A percentile compares a stretch with the other conserved stretches of the same genome.
Conservation (phyloP, 176 grass and related monocot genomes). For the Lolium perenne region DNA sequence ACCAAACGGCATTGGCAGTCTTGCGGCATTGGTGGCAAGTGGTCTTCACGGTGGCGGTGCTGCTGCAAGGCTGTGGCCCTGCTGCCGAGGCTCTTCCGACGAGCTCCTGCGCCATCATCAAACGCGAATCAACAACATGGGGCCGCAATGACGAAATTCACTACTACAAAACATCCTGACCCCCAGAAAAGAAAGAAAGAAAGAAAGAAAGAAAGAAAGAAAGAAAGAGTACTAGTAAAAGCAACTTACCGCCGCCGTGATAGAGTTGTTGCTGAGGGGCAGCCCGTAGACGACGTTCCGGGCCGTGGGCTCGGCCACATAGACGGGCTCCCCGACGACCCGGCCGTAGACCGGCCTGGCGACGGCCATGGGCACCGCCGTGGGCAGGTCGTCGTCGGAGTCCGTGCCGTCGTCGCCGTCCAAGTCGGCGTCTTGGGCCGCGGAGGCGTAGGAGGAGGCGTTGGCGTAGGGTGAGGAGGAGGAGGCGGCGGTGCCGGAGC, state of each 20-base stretch:
- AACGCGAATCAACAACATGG: not conserved
- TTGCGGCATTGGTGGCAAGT: slow-evolving; percentile 90
- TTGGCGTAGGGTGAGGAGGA: not conserved
- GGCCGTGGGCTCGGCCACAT: slow-evolving; percentile 51
- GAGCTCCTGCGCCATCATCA: slow-evolving; percentile 38
- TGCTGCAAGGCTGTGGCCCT: not conserved
- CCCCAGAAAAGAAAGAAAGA: not conserved
- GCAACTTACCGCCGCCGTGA: slow-evolving; percentile 42
- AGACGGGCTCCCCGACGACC: slow-evolving; percentile 52
- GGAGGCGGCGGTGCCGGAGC: not conserved
- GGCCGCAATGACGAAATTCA: too few relatives aligned
- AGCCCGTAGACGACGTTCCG: slow-evolving; percentile 10
- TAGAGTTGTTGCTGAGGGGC: slow-evolving; percentile 40
- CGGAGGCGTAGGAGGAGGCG: not conserved
- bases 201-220: not conserved
- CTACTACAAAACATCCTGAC: not conserved
- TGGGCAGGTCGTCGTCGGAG: not conserved
- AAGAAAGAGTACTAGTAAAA: too few relatives aligned
- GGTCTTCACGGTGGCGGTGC: not conserved
- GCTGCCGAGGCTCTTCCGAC: slow-evolving; percentile 22
- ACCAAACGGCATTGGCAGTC: slow-evolving; percentile 57
- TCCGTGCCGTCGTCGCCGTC: slow-evolving; percentile 16
- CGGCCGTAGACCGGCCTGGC: slow-evolving; percentile 50
- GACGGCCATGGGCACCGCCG: slow-evolving; percentile 35
- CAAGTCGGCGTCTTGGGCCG: not conserved